Percentiles rank a stretch among this genome's conserved stretches.
Evolutionary conservation across 495 filamentous ascomycete species (phyloP).

Genomic region (Xylaria flabelliformis): DNA sequence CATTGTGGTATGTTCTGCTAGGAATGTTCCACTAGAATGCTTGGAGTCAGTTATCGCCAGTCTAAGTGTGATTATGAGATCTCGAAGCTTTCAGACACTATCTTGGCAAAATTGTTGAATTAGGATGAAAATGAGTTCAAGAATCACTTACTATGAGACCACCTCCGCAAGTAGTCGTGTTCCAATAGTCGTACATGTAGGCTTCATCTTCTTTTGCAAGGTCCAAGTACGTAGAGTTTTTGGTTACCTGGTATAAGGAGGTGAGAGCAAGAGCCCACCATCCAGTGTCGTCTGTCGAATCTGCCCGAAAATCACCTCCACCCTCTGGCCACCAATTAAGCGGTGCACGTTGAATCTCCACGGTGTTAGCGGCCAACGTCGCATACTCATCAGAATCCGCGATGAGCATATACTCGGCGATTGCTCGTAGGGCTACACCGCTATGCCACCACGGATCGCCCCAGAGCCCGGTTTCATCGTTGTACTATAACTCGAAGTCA

Average conservation of each 20-base stretch:
- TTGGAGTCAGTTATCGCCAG: neutral
- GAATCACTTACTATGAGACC: conserved; percentile 44
- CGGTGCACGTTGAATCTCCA: conserved; percentile 43
- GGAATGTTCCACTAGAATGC: conserved; percentile 59
- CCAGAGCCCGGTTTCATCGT: conserved; percentile 40
- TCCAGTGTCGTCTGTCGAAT: conserved; percentile 69
- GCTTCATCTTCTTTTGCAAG: conserved; percentile 62
- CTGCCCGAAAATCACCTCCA: conserved; percentile 56
- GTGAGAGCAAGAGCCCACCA: conserved; percentile 75
- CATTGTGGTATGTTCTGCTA: conserved; percentile 61
- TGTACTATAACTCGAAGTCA: too few relatives aligned
- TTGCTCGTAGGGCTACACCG: conserved; percentile 46
- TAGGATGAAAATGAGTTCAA: neutral
- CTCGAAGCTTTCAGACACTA: neutral
- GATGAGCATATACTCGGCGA: conserved; percentile 49
- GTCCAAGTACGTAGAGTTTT: conserved; percentile 57
- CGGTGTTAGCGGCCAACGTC: conserved; percentile 40
- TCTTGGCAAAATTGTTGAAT: neutral
- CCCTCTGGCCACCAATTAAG: conserved; percentile 48
- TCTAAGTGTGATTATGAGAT: neutral
- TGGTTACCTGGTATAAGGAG: conserved; percentile 66
- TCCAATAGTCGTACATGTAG: conserved; percentile 64
- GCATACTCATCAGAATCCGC: conserved; percentile 43
- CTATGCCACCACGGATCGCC: conserved; percentile 51
- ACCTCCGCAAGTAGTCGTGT: conserved; percentile 62